Evolutionary conservation across 2,329 filamentous ascomycete genomes (phyloP).

Genomic region (Colletotrichum cereale): DNA sequence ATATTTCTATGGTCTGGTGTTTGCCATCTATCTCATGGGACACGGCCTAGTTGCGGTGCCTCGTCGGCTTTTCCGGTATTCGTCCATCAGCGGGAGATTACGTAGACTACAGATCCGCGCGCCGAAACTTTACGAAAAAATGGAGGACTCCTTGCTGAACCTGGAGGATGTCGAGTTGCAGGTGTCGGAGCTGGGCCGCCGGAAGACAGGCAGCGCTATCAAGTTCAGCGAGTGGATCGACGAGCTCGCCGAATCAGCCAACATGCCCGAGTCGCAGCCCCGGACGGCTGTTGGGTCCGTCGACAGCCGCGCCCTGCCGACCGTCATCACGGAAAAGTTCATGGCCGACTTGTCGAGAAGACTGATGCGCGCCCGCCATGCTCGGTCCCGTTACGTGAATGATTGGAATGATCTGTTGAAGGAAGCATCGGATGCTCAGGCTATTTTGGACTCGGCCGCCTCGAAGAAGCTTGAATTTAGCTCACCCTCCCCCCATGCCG

Average conservation of each 20-base stretch:
- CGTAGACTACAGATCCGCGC: constrained; percentile 83
- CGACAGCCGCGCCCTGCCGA: constrained; percentile 69
- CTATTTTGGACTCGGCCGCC: constrained; percentile 84
- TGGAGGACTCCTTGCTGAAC: constrained; percentile 85
- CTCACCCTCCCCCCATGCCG: constrained; percentile 65
- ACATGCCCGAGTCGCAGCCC: constrained; percentile 72
- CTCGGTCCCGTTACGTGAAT: constrained; percentile 83
- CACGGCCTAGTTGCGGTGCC: constrained; percentile 95
- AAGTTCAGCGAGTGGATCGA: constrained; percentile 96
- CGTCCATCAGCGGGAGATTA: constrained; percentile 80
- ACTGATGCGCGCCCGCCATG: constrained; percentile 84
- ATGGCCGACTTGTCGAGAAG: constrained; percentile 89
- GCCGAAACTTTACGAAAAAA: constrained; percentile 85
- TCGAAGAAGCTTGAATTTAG: constrained; percentile 86
- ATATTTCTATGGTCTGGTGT: constrained; percentile 91
- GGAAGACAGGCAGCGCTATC: constrained; percentile 82
- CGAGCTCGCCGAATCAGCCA: constrained; percentile 84
- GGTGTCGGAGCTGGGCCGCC: constrained; percentile 80
- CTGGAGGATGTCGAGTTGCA: constrained; percentile 86
- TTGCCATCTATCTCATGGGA: constrained; percentile 98
- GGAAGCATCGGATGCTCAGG: constrained; percentile 80
- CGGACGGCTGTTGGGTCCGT: constrained; percentile 57
- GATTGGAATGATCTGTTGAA: constrained; percentile 87
- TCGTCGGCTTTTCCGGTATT: constrained; percentile 81
- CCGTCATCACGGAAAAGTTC: constrained; percentile 92